Percentiles rank a stretch among this genome's conserved stretches.
Evolutionary conservation across 352 stramenopile genomes (phyloP).

Genomic region (Globisporangium spiculum): DNA sequence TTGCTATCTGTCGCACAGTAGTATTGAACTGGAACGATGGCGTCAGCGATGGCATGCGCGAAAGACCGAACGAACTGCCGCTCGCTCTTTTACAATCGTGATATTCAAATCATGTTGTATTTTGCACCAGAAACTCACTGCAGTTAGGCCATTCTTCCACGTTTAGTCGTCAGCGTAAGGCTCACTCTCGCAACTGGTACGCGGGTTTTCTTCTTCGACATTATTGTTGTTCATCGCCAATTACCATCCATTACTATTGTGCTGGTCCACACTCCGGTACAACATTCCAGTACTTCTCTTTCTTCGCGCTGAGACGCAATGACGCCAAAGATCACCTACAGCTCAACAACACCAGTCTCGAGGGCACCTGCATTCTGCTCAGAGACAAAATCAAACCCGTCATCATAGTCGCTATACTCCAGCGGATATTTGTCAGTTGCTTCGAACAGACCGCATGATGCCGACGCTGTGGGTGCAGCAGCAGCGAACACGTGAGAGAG

Average conservation of each 20-base stretch:
- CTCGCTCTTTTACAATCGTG: neutral
- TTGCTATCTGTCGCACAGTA: slow-evolving; percentile 1
- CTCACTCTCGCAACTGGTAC: neutral
- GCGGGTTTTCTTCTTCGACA: neutral
- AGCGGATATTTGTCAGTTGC: neutral
- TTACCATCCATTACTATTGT: neutral
- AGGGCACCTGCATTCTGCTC: neutral
- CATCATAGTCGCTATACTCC: neutral
- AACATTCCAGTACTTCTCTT: neutral
- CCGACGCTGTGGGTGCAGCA: neutral
- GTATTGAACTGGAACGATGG: slow-evolving; percentile 5
- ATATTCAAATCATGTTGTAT: neutral
- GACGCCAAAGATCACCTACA: neutral
- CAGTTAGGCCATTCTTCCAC: neutral
- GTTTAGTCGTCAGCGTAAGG: neutral
- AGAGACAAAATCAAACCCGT: neutral
- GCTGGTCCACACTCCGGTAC: neutral
- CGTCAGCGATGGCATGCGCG: neutral
- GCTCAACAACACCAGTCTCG: neutral
- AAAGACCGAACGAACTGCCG: neutral
- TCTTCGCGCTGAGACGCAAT: neutral
- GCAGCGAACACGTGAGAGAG: neutral
- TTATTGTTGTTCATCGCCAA: neutral
- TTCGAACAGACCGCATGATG: neutral
- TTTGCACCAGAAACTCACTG: neutral